Base-by-base conservation (phyloP, 257 asterid species). In the Nicotiana knightiana region DNA sequence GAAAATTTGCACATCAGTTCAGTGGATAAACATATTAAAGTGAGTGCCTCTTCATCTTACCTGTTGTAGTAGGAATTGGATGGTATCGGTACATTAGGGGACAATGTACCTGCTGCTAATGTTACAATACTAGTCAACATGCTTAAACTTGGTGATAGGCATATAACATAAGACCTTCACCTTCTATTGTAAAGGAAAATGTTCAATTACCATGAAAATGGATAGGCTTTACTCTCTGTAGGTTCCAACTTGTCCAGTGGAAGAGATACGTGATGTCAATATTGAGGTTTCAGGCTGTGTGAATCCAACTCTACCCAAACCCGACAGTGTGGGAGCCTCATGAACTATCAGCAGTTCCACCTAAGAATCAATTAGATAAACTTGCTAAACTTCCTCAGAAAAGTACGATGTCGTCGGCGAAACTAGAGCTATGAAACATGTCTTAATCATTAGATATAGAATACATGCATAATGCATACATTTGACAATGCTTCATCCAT, bases 1-100 rank as follows among this genome's bases (percentile, higher is more conserved):
- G 99, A 95, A 89, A 95, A 91, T 86, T 87, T 95, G 93, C 99
- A 93, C 82, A 89, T 95, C 84, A 84, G 99, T 88, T 93, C 97
- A 3, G 93, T 95, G 79, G 99, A 95, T 84, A 90, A 87, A 76
- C 99, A 95, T 88, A 90, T 95, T 83, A 95, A 93, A 88, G 98
- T 95, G 89, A 90, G 94, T 88, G 66, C 32, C 13, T 39, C 48
- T 73, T 24, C 62, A 24, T 1, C 28, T 73, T 48, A 13, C n/a
- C 43, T 73, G 17, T 24, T 73, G 62, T 46, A 48, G 62, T 73
- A 48, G 79, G 43, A 33, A 48, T 46, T 73, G 43, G 43, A 73
- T 15, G 33, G 62, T 73, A 73, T 6, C 26, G 26, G 24, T 48
- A 73, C 61, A 73, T 48, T 6, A 48, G 28, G n/a, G 66, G 67